These are phyloP conservation scores for Coemansia erecta DNA, from an alignment of 192 early-diverging fungal species.

Conservation along the genomic window DNA sequence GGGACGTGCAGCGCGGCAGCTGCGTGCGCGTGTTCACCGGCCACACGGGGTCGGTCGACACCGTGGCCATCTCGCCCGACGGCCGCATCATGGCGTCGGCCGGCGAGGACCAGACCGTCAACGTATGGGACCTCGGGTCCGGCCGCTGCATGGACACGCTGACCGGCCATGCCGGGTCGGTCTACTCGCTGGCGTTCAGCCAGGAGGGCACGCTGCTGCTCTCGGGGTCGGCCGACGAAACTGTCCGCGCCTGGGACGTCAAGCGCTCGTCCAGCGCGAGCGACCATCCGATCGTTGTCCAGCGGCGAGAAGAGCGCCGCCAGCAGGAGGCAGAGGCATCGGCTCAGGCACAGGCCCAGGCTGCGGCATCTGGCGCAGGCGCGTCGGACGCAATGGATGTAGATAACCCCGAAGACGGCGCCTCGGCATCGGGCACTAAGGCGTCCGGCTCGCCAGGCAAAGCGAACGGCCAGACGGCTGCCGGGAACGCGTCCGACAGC, in stretches of 20 bases:
- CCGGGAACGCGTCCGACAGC: constrained; percentile 8
- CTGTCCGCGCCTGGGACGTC: constrained; percentile 89
- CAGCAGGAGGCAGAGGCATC: constrained; percentile 1
- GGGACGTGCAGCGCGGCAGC: constrained; percentile 89
- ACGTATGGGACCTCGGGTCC: constrained; percentile 88
- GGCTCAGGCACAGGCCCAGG: constrained; percentile 5
- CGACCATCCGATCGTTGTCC: constrained; percentile 39
- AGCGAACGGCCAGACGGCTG: constrained; percentile 2
- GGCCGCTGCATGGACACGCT: constrained; percentile 81
- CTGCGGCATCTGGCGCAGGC: not conserved
- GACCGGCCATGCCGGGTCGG: constrained; percentile 76
- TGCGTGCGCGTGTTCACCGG: constrained; percentile 89
- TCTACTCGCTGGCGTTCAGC: constrained; percentile 87
- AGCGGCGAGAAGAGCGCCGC: constrained; percentile 18
- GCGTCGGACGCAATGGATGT: constrained; percentile 29
- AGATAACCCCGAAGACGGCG: not conserved
- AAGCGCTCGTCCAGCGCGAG: constrained; percentile 56
- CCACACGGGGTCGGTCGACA: constrained; percentile 77
- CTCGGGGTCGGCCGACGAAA: constrained; percentile 83
- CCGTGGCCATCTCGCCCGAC: constrained; percentile 89
- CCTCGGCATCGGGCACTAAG: not conserved
- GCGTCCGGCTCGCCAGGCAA: constrained; percentile 4
- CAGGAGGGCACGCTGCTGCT: constrained; percentile 75
- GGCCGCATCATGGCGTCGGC: constrained; percentile 88
- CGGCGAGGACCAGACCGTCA: constrained; percentile 65